Percentiles rank a stretch among this genome's conserved stretches.
Evolutionary conservation across 805 yeast species (phyloP).

Genomic region (Sungouiella blattae): DNA sequence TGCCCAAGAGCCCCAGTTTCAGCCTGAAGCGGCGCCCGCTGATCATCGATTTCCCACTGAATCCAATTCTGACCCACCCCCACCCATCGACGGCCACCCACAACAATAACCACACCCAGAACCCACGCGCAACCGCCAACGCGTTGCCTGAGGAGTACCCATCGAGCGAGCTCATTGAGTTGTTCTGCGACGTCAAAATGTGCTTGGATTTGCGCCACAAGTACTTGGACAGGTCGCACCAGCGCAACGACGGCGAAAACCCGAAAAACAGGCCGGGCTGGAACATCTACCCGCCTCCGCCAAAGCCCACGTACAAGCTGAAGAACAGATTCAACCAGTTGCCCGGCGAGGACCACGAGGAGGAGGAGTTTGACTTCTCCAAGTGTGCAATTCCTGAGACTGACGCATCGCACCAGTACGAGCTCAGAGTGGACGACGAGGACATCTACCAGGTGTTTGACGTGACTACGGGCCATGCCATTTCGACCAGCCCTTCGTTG

Average conservation of each 20-base stretch:
- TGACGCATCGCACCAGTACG: slow-evolving; percentile 31
- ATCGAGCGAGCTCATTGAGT: slow-evolving; percentile 61
- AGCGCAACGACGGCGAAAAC: slow-evolving; percentile 62
- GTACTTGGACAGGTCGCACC: slow-evolving; percentile 69
- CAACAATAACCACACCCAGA: slow-evolving; percentile 15
- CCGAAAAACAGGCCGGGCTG: slow-evolving; percentile 77
- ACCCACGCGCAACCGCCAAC: slow-evolving; percentile 10
- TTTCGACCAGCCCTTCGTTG: slow-evolving; percentile 73
- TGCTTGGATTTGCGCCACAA: slow-evolving; percentile 75
- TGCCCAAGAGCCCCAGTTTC: slow-evolving; percentile 39
- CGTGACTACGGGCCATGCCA: slow-evolving; percentile 24
- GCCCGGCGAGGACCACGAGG: slow-evolving; percentile 29
- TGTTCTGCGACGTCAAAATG: slow-evolving; percentile 56
- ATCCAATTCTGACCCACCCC: slow-evolving; percentile 20
- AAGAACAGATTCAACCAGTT: slow-evolving; percentile 49
- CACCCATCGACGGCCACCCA: slow-evolving; percentile 17
- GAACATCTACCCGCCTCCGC: slow-evolving; percentile 90
- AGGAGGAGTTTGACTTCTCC: slow-evolving; percentile 57
- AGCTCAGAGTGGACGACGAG: slow-evolving; percentile 49
- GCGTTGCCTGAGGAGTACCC: slow-evolving; percentile 52
- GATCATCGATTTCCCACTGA: slow-evolving; percentile 29
- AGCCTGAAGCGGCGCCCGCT: slow-evolving; percentile 30
- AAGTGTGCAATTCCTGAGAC: slow-evolving; percentile 53
- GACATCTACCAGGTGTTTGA: slow-evolving; percentile 68
- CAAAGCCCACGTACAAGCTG: slow-evolving; percentile 77